Conservation (phyloP, 2,329 filamentous ascomycete genomes). For the Sphaerulina vaccinii region DNA sequence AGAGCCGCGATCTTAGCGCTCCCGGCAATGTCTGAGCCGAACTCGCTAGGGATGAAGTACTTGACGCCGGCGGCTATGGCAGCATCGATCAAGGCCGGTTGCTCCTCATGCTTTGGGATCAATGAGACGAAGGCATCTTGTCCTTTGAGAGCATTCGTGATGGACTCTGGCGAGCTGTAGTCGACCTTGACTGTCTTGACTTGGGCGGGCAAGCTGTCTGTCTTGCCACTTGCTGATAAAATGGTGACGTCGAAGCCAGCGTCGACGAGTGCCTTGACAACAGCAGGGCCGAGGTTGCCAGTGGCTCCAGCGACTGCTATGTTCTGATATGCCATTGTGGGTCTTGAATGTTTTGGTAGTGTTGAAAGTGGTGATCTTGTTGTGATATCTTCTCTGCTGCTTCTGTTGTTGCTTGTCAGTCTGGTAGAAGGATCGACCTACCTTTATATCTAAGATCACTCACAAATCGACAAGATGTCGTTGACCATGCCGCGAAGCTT, state of each 20-base stretch:
- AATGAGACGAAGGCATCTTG: conserved; percentile 39
- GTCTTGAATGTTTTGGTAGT: neutral
- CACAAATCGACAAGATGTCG: neutral
- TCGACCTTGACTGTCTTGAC: conserved; percentile 44
- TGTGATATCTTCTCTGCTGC: too few species aligned
- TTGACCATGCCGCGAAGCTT: neutral
- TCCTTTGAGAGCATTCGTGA: conserved; percentile 38
- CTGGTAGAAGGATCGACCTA: neutral
- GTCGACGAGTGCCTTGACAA: conserved; percentile 44
- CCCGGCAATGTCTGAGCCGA: conserved; percentile 37
- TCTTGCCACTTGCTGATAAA: conserved; percentile 47
- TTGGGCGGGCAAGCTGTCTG: conserved; percentile 40
- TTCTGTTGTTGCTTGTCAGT: too few species aligned
- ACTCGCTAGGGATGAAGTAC: conserved; percentile 44
- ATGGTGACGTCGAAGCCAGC: conserved; percentile 46
- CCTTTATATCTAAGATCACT: neutral
- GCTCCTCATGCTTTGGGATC: conserved; percentile 15
- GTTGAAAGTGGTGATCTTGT: neutral
- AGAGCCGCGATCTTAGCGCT: conserved; percentile 35
- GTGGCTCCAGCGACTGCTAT: conserved; percentile 38
- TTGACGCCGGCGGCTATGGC: conserved; percentile 40
- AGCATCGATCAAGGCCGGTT: conserved; percentile 42
- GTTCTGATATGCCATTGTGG: conserved; percentile 22
- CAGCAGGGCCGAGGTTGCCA: conserved; percentile 44
- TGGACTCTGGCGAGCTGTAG: conserved; percentile 46